Conservation (phyloP, 2,329 filamentous ascomycete genomes). For the Neofusicoccum kwambonambiense region DNA sequence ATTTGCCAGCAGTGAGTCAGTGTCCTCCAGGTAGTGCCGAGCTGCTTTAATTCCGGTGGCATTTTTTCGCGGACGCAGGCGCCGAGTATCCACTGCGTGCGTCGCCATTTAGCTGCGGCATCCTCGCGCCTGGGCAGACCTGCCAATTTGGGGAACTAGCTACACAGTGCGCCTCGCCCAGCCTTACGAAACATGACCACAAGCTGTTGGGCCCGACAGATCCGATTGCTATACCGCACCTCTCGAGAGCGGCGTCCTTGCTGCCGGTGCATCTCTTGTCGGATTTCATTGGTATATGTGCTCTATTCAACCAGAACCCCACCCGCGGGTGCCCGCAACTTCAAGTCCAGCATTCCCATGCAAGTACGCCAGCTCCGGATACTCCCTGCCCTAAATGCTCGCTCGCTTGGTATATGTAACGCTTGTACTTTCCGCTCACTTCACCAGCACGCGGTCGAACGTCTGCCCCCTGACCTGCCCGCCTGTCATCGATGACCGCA, state of each 20-base stretch:
- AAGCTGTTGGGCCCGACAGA: neutral
- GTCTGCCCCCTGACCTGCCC: constrained; percentile 68
- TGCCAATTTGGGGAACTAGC: neutral
- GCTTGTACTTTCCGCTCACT: neutral
- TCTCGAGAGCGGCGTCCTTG: neutral
- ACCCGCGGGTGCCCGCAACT: neutral
- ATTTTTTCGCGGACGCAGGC: neutral
- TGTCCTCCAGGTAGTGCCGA: neutral
- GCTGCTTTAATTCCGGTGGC: neutral
- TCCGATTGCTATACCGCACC: neutral
- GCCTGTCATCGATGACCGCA: constrained; percentile 78
- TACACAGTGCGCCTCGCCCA: neutral
- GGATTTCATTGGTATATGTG: constrained; percentile 7
- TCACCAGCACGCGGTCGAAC: constrained; percentile 68
- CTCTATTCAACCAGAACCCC: constrained; percentile 4
- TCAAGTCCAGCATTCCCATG: constrained; percentile 16
- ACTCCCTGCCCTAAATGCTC: constrained; percentile 18
- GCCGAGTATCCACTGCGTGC: neutral
- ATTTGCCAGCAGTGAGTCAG: neutral
- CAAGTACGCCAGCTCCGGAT: constrained; percentile 16
- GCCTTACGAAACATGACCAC: neutral
- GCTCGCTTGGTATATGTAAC: constrained; percentile 3
- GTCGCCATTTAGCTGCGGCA: neutral
- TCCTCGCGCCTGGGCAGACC: neutral
- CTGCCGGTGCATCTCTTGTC: neutral